These are phyloP conservation scores for Nelumbo lutea DNA, from an alignment of 164 flowering plant genomes.

Conservation along the genomic window DNA sequence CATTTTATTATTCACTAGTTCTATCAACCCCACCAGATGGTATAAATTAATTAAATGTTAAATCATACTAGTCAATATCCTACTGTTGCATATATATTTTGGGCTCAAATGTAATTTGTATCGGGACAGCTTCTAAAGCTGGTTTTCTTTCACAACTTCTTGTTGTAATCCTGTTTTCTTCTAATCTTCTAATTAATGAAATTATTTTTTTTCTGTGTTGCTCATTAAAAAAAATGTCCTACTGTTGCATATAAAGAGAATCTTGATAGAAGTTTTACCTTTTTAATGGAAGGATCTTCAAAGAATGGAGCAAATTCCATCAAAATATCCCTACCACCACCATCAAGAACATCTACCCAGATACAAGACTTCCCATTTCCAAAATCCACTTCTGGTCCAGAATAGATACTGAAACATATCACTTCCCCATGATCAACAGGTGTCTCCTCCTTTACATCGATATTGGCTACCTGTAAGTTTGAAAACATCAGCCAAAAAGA, in stretches of 20 bases:
- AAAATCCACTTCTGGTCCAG: constrained; percentile 65
- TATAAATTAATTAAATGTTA: neutral
- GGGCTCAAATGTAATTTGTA: no score
- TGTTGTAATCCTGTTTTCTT: no score
- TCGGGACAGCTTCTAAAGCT: no score
- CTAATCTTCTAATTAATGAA: no score
- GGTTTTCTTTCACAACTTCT: no score
- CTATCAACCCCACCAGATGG: neutral
- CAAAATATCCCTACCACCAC: constrained; percentile 67
- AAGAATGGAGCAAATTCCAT: constrained; percentile 75
- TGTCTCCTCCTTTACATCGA: constrained; percentile 87
- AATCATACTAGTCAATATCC: neutral
- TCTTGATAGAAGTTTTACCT: constrained; percentile 32
- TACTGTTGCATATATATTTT: no score
- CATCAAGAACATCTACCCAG: constrained; percentile 98
- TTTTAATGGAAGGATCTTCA: constrained; percentile 65
- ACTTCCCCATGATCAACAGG: constrained; percentile 93
- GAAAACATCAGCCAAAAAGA: neutral
- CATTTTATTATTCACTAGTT: neutral
- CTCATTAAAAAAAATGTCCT: no score
- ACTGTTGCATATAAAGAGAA: neutral
- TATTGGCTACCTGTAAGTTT: constrained; percentile 60
- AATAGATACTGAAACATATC: constrained; percentile 90
- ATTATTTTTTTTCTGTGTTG: no score
- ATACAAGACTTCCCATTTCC: constrained; percentile 84